Percentiles rank a stretch among this genome's conserved stretches.
phyloP scores from a whole-genome alignment of 2,329 filamentous ascomycete species.

The Sporothrix sp. region DNA sequence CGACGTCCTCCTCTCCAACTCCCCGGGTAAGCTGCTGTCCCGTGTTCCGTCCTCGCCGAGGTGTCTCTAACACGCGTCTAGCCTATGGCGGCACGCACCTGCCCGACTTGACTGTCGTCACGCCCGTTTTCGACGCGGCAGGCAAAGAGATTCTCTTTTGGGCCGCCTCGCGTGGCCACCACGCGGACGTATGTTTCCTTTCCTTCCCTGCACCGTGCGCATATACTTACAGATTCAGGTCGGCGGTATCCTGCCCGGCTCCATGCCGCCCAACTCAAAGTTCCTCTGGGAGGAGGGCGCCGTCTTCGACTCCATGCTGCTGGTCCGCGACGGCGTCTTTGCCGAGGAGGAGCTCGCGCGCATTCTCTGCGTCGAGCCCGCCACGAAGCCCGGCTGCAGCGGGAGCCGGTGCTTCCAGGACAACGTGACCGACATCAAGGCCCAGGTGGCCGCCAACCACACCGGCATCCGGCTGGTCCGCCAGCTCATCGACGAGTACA shows the following conservation, averaged over 20 bases:
- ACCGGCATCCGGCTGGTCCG: constrained; percentile 65
- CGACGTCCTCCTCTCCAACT: constrained; percentile 75
- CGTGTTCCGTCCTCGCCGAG: background rate
- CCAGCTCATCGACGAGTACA: constrained; percentile 62
- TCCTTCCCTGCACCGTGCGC: no score
- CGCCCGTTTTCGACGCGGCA: constrained; percentile 64
- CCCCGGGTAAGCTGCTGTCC: constrained; percentile 37
- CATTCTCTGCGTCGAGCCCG: constrained; percentile 22
- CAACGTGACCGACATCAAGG: constrained; percentile 66
- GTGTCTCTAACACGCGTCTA: background rate
- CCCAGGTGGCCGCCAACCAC: constrained; percentile 65
- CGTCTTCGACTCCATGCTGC: constrained; percentile 28
- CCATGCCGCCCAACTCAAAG: constrained; percentile 25
- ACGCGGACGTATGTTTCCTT: no score
- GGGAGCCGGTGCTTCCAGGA: constrained; percentile 39
- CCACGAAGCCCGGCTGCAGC: constrained; percentile 28
- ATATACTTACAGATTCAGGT: no score
- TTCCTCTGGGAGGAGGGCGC: constrained; percentile 36
- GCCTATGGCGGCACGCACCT: constrained; percentile 49
- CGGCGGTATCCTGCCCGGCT: constrained; percentile 66
- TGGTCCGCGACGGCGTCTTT: constrained; percentile 28
- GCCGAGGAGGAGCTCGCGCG: constrained; percentile 64
- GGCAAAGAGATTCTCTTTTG: constrained; percentile 64
- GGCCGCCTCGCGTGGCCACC: constrained; percentile 68
- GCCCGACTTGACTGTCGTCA: constrained; percentile 75